A percentile compares a stretch with the other conserved stretches of the same genome.
These are phyloP conservation scores for Ambrosiella xylebori DNA, from an alignment of 2,329 filamentous ascomycete genomes.

Conservation along the genomic window DNA sequence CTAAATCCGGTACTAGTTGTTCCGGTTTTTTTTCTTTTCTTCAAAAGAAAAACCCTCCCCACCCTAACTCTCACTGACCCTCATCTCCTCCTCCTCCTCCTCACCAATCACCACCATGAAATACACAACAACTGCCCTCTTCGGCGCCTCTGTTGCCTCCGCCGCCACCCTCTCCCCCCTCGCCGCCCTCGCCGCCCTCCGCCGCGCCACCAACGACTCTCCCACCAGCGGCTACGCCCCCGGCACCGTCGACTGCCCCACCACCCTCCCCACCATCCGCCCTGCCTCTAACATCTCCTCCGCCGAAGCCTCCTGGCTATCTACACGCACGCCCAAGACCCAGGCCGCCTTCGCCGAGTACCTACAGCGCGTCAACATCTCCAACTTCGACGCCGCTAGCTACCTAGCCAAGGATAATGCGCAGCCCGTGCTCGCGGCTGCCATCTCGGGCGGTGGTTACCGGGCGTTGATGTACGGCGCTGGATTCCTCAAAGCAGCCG, in stretches of 20 bases:
- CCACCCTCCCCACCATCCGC: constrained; percentile 50
- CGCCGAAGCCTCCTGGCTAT: constrained; percentile 56
- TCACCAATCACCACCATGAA: constrained; percentile 5
- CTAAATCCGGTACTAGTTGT: neutral
- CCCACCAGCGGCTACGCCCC: constrained; percentile 53
- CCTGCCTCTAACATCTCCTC: constrained; percentile 42
- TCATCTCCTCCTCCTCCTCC: neutral
- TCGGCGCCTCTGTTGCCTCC: constrained; percentile 8
- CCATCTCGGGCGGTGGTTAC: constrained; percentile 71
- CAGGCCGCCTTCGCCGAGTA: constrained; percentile 59
- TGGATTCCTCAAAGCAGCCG: constrained; percentile 63
- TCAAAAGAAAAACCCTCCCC: neutral
- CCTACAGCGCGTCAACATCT: constrained; percentile 53
- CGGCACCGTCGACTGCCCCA: constrained; percentile 48
- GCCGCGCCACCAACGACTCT: constrained; percentile 22
- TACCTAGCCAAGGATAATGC: constrained; percentile 42
- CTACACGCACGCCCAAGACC: constrained; percentile 53
- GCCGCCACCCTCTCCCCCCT: constrained; percentile 3
- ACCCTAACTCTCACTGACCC: neutral
- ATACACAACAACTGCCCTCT: constrained; percentile 2
- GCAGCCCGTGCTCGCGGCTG: constrained; percentile 49
- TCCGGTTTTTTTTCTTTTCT: neutral
- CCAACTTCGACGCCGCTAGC: constrained; percentile 54
- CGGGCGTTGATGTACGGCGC: constrained; percentile 73
- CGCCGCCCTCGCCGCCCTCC: neutral